Conservation (phyloP, 257 asterid genomes). For the Rauvolfia tetraphylla region DNA sequence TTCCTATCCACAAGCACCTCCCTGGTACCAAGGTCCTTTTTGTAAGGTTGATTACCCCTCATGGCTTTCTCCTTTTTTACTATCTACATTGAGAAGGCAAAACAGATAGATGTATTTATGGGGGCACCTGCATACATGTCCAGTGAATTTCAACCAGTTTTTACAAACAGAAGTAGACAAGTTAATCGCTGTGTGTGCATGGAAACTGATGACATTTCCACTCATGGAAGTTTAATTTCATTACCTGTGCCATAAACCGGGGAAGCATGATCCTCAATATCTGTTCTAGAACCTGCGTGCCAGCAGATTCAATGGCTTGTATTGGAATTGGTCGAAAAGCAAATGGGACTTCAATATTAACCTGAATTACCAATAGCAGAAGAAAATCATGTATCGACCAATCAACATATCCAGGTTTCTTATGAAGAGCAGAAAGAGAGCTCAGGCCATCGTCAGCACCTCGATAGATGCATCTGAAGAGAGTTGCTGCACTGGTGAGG, state of each 20-base stretch:
- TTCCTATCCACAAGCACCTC: background rate
- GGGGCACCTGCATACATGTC: background rate
- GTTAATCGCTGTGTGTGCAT: too few relatives aligned
- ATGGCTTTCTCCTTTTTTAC: background rate
- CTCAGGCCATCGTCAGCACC: constrained; percentile 34
- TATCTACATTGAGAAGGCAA: too few relatives aligned
- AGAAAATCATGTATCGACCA: background rate
- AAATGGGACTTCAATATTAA: constrained; percentile 77
- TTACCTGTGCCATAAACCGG: constrained; percentile 87
- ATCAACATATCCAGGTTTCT: background rate
- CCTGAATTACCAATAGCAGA: constrained; percentile 41
- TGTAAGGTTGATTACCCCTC: background rate
- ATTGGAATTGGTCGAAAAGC: constrained; percentile 84
- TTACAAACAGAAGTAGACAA: background rate
- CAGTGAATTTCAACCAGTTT: background rate
- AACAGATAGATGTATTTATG: background rate
- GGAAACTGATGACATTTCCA: too few relatives aligned
- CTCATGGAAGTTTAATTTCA: too few relatives aligned
- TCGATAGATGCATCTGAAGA: constrained; percentile 86
- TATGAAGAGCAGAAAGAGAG: background rate
- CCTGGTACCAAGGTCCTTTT: background rate
- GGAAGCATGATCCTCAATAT: constrained; percentile 90
- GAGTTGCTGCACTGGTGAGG: constrained; percentile 62
- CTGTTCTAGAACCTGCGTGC: constrained; percentile 82
- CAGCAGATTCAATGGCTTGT: constrained; percentile 81